Percentiles rank a stretch among this genome's conserved stretches.
phyloP scores from a whole-genome alignment of 345 rosid genomes.

The Citrus inodora region DNA sequence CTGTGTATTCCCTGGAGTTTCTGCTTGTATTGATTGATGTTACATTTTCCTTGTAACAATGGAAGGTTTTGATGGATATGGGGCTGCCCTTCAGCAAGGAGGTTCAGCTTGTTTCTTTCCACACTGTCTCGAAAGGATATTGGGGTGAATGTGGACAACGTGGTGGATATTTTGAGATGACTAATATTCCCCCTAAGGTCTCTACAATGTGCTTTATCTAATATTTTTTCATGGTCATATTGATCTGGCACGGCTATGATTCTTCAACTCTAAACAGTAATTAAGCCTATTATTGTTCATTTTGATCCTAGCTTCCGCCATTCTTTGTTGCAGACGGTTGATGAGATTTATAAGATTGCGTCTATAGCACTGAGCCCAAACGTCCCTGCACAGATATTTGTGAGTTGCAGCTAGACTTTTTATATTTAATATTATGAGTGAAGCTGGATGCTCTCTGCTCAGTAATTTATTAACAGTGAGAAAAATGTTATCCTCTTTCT shows the following conservation, averaged over 20 bases:
- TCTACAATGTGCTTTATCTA: slow-evolving; percentile 12
- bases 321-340: slow-evolving; percentile 67
- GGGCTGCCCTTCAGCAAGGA: slow-evolving; percentile 78
- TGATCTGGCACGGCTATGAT: slow-evolving; percentile 5
- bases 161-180: slow-evolving; percentile 99
- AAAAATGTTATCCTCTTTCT: not conserved
- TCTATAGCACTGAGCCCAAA: slow-evolving; percentile 93
- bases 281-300: slow-evolving; percentile 4
- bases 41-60: slow-evolving; percentile 3
- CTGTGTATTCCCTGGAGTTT: slow-evolving; percentile 6
- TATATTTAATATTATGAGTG: not conserved
- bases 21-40: slow-evolving; percentile 2
- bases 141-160: slow-evolving; percentile 99
- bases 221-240: not conserved
- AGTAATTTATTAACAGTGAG: not conserved
- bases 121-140: slow-evolving; percentile 96
- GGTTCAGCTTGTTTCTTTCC: slow-evolving; percentile 94
- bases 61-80: slow-evolving; percentile 88
- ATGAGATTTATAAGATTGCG: slow-evolving; percentile 93
- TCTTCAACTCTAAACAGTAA: not conserved
- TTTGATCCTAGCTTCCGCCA: slow-evolving; percentile 8
- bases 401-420: slow-evolving; percentile 39
- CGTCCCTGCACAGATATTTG: slow-evolving; percentile 97
- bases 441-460: slow-evolving; percentile 3
- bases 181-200: slow-evolving; percentile 91